Conservation (phyloP, 2,329 filamentous ascomycete species). For the Chaetomiaceae sp. region DNA sequence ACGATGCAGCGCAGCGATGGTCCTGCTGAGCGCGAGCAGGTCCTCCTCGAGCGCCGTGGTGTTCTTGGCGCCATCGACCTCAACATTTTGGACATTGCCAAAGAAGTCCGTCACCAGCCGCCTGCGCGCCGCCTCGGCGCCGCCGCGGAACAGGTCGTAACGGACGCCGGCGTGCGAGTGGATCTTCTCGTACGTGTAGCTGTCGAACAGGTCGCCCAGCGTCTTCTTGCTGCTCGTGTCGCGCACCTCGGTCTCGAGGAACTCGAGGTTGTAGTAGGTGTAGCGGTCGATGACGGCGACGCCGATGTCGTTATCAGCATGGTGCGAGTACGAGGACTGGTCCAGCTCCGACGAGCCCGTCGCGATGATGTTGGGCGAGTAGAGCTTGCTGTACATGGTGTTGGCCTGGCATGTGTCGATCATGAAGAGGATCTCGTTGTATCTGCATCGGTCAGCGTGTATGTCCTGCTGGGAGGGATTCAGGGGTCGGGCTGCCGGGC, state of each 20-base stretch:
- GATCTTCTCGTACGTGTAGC: slow-evolving; percentile 91
- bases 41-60: slow-evolving; percentile 62
- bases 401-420: slow-evolving; percentile 99
- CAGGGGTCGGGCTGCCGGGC: neutral
- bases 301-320: slow-evolving; percentile 95
- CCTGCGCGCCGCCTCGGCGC: slow-evolving; percentile 69
- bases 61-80: slow-evolving; percentile 67
- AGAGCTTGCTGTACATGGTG: slow-evolving; percentile 98
- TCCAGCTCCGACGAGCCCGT: slow-evolving; percentile 96
- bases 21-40: slow-evolving; percentile 68
- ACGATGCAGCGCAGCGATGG: slow-evolving; percentile 52
- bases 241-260: slow-evolving; percentile 83
- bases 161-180: slow-evolving; percentile 87
- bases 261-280: slow-evolving; percentile 98
- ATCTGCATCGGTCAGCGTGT: slow-evolving; percentile 44
- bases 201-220: slow-evolving; percentile 90
- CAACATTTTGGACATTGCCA: slow-evolving; percentile 95
- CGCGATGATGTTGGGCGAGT: slow-evolving; percentile 96
- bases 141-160: slow-evolving; percentile 91
- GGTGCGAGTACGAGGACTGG: slow-evolving; percentile 94
- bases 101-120: slow-evolving; percentile 95
- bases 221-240: slow-evolving; percentile 85
- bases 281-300: slow-evolving; percentile 98
- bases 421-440: slow-evolving; percentile 98
- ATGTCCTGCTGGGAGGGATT: neutral